Percentiles rank a stretch among this genome's conserved stretches.
phyloP scores from a whole-genome alignment of 2,329 filamentous ascomycete species.

The Fusarium sp. region DNA sequence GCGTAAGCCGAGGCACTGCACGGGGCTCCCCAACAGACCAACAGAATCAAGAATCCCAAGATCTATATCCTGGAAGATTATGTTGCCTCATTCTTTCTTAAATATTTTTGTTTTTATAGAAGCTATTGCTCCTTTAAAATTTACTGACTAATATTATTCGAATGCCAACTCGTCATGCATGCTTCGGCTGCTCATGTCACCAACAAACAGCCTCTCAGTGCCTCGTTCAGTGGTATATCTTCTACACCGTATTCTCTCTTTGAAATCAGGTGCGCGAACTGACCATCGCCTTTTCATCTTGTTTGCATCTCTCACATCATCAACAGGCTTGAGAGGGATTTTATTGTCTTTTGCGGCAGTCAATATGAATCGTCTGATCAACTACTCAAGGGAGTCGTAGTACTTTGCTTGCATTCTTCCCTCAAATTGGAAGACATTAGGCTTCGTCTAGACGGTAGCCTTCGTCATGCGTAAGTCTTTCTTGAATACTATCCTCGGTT shows the following conservation, averaged over 20 bases:
- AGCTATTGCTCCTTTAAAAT: background rate
- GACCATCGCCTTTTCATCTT: background rate
- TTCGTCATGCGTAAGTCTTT: constrained; percentile 72
- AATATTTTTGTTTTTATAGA: background rate
- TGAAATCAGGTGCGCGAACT: constrained; percentile 66
- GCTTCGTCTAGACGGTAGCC: constrained; percentile 77
- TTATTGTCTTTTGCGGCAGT: constrained; percentile 81
- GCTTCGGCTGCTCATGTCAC: background rate
- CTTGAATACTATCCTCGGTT: too few species aligned
- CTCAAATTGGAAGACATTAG: constrained; percentile 80
- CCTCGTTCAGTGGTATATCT: constrained; percentile 3
- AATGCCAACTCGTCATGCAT: constrained; percentile 14
- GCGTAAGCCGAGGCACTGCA: constrained; percentile 25
- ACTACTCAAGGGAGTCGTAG: constrained; percentile 78
- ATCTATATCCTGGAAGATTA: background rate
- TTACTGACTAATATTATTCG: background rate
- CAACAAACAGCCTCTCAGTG: background rate
- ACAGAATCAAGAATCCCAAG: background rate
- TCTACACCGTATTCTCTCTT: constrained; percentile 53
- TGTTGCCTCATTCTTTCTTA: background rate
- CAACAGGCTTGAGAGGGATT: constrained; percentile 79
- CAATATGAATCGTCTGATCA: constrained; percentile 83
- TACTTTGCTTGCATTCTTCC: constrained; percentile 78
- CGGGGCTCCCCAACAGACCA: background rate
- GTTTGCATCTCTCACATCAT: background rate